Base-by-base conservation (phyloP, 768 basidiomycete genomes). In the Pholiota molesta region DNA sequence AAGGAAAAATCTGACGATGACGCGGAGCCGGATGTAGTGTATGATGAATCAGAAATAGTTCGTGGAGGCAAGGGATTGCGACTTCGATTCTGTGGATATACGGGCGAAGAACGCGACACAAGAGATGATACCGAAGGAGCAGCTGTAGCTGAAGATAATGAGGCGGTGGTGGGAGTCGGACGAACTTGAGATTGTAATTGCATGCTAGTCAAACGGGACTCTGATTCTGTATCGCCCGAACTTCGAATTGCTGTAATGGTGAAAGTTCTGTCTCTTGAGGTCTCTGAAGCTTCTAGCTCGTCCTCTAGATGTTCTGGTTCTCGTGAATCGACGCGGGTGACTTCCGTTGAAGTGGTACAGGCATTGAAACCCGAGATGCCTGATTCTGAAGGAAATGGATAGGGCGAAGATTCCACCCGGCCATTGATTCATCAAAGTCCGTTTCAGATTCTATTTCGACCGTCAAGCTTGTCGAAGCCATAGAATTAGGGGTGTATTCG, bases 401-500 rank as follows among this genome's bases (percentile, higher is more conserved):
- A 67, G 17, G 62, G 65, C 7, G 69, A 66, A 17, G 44, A 52
- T 37, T 62, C 63, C 8, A 55, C 45, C 5, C 40, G 62, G 23
- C 57, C 71, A 47, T 71, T 67, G 56, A 62, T 3, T 72, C 67
- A 16, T 64, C 69, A 29, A 65, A 64, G 26, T 74, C 74, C n/a
- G 61, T 52, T 59, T 74, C 73, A 17, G 72, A 74, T 14, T 66
- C 72, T 31, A 79, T 79, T 55, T 77, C 74, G 8, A 80, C 78
- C 5, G 78, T 78, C 16, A 65, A 72, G 44, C 79, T 74, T 1
- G 79, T 79, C 26, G 72, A 72, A 1, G 59, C 66, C 35, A 65
- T 60, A 37, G 72, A 72, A 40, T 23, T 73, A 65, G 66, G 63
- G 1, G 63, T 68, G 57, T 70, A 67, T 37, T 69, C 68, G 3